These are phyloP conservation scores for Neofusicoccum cordaticola DNA, from an alignment of 2,329 filamentous ascomycete genomes.

Conservation along the genomic window DNA sequence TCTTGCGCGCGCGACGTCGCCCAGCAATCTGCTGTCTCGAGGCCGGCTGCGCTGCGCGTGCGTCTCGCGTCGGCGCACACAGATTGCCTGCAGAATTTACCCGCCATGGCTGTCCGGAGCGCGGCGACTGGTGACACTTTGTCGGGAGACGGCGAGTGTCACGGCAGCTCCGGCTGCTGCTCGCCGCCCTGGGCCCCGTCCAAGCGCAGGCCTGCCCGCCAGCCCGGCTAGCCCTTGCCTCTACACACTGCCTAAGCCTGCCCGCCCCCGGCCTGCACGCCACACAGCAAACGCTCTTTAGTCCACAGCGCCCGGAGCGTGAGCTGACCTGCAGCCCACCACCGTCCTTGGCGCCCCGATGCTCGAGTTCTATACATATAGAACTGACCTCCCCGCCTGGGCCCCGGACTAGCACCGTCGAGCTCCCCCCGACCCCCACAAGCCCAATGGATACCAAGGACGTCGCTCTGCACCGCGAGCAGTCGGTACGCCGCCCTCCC, in stretches of 20 bases:
- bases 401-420: background rate
- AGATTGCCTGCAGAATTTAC: background rate
- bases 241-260: background rate
- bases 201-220: background rate
- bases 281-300: background rate
- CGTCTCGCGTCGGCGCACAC: background rate
- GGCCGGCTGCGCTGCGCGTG: background rate
- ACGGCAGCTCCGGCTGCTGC: background rate
- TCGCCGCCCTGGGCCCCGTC: background rate
- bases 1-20: background rate
- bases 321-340: conserved; percentile 15
- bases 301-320: background rate
- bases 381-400: background rate
- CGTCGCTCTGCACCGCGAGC: background rate
- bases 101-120: background rate
- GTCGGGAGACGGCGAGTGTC: background rate
- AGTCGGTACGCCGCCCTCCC: background rate
- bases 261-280: background rate
- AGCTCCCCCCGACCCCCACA: background rate
- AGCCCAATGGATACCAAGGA: conserved; percentile 6
- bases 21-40: background rate
- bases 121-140: background rate
- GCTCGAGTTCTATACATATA: background rate
- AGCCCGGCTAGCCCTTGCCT: background rate
- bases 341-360: background rate